A percentile compares a stretch with the other conserved stretches of the same genome.
Evolutionary conservation across 768 basidiomycete genomes (phyloP).

Genomic region (Boletus sensibilis): DNA sequence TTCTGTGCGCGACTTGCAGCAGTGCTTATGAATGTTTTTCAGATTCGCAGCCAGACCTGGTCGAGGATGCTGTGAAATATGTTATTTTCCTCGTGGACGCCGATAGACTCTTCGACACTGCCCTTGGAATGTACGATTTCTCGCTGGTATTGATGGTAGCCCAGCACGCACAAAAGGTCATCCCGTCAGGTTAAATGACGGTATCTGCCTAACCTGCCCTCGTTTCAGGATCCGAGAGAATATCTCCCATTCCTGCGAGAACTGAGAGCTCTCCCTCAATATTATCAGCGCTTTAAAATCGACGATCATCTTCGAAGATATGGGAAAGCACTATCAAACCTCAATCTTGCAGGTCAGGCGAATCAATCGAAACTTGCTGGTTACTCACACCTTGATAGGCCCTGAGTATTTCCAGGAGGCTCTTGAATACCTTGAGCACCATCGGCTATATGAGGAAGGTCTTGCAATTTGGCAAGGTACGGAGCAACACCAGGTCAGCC

Average conservation of each 20-base stretch:
- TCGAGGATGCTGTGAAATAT: constrained; percentile 97
- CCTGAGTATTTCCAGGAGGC: constrained; percentile 75
- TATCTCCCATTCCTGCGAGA: constrained; percentile 96
- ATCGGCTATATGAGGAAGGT: constrained; percentile 74
- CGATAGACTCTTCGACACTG: constrained; percentile 86
- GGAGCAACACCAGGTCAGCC: constrained; percentile 58
- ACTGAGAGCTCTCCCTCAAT: constrained; percentile 66
- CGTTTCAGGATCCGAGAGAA: constrained; percentile 85
- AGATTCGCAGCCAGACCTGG: constrained; percentile 60
- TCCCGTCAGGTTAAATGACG: background rate
- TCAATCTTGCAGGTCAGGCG: constrained; percentile 65
- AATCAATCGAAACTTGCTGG: background rate
- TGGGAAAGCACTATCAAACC: constrained; percentile 69
- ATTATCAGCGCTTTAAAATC: constrained; percentile 86
- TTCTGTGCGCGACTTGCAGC: background rate
- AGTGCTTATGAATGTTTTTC: background rate
- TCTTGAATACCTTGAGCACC: constrained; percentile 70
- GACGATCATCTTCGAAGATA: constrained; percentile 87
- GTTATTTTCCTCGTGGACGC: constrained; percentile 97
- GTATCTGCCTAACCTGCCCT: constrained; percentile 4
- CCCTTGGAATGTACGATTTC: constrained; percentile 99
- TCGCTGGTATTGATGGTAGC: constrained; percentile 93
- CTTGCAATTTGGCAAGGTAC: constrained; percentile 71
- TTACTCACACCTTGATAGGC: constrained; percentile 43
- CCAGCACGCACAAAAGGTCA: constrained; percentile 93